Conservation (phyloP, 106 monocot species). For the Acorus gramineus region DNA sequence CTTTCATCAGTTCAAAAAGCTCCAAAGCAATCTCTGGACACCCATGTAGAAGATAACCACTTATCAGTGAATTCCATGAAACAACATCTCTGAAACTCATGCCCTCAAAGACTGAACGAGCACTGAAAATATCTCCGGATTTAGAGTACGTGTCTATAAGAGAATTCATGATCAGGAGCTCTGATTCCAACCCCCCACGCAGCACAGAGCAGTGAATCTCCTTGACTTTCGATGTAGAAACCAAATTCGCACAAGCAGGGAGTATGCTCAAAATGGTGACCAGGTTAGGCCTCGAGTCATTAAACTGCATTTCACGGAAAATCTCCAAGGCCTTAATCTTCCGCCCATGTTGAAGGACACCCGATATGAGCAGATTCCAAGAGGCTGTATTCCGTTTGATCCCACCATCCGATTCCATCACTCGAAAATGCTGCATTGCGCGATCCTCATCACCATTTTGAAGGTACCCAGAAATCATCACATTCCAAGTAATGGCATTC, state of each 20-base stretch:
- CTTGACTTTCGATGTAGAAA: conserved; percentile 54
- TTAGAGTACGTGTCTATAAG: conserved; percentile 60
- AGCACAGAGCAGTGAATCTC: conserved; percentile 73
- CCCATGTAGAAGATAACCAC: conserved; percentile 53
- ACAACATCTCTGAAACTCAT: conserved; percentile 36
- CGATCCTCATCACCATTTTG: conserved; percentile 71
- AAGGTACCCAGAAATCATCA: conserved; percentile 76
- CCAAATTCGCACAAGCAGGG: conserved; percentile 57
- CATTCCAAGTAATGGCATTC: conserved; percentile 89
- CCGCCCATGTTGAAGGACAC: conserved; percentile 46
- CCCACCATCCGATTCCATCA: conserved; percentile 56
- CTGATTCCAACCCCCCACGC: conserved; percentile 24
- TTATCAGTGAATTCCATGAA: conserved; percentile 77
- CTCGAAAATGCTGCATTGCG: conserved; percentile 72
- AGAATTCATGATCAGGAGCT: conserved; percentile 48
- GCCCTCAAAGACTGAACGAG: conserved; percentile 36
- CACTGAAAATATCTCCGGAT: conserved; percentile 47
- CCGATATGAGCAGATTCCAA: conserved; percentile 84
- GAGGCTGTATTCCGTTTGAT: conserved; percentile 53
- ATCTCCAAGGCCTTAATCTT: conserved; percentile 42
- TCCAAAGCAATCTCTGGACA: conserved; percentile 24
- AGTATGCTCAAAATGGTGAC: conserved; percentile 68
- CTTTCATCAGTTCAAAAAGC: conserved; percentile 48
- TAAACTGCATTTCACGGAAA: conserved; percentile 63
- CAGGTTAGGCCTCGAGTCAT: conserved; percentile 38